phyloP scores from a whole-genome alignment of 2,329 filamentous ascomycete genomes.

The Talaromyces sp. region DNA sequence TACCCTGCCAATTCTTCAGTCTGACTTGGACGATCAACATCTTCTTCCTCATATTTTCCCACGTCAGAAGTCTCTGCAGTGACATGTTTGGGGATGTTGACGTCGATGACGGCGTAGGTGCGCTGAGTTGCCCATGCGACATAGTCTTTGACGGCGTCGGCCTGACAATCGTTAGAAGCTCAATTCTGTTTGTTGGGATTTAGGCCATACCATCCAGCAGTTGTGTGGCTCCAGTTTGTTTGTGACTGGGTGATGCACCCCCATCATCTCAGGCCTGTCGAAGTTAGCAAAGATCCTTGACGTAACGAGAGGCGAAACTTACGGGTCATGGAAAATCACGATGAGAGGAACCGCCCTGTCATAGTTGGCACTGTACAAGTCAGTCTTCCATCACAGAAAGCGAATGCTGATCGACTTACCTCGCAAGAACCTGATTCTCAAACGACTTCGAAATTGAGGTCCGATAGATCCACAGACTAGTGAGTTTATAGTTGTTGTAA shows the following conservation, averaged over 20 bases:
- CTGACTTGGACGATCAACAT: conserved; percentile 51
- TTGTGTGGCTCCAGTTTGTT: conserved; percentile 78
- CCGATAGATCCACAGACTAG: conserved; percentile 74
- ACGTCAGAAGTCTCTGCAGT: conserved; percentile 44
- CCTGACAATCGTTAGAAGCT: conserved; percentile 50
- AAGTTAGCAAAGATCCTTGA: conserved; percentile 13
- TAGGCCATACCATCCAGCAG: conserved; percentile 71
- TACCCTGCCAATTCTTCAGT: conserved; percentile 74
- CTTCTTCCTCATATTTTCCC: conserved; percentile 45
- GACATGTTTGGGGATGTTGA: conserved; percentile 81
- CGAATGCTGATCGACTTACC: conserved; percentile 43
- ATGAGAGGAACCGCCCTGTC: conserved; percentile 65
- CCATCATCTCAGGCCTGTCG: conserved; percentile 65
- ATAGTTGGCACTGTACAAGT: conserved; percentile 56
- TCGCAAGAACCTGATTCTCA: conserved; percentile 81
- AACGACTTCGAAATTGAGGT: conserved; percentile 71
- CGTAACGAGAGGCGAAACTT: conserved; percentile 37
- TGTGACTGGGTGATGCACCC: conserved; percentile 65
- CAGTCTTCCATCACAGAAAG: neutral
- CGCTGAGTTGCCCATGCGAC: conserved; percentile 78
- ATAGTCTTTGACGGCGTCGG: conserved; percentile 76
- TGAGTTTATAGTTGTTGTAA: conserved; percentile 71
- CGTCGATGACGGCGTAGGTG: conserved; percentile 80
- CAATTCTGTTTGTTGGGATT: conserved; percentile 20
- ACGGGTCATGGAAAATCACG: conserved; percentile 89